Evolutionary conservation across 202 grass and related monocot species (phyloP), one percentile per base, ranked within the genome.

Genomic region (Schoenoplectus triqueter): DNA sequence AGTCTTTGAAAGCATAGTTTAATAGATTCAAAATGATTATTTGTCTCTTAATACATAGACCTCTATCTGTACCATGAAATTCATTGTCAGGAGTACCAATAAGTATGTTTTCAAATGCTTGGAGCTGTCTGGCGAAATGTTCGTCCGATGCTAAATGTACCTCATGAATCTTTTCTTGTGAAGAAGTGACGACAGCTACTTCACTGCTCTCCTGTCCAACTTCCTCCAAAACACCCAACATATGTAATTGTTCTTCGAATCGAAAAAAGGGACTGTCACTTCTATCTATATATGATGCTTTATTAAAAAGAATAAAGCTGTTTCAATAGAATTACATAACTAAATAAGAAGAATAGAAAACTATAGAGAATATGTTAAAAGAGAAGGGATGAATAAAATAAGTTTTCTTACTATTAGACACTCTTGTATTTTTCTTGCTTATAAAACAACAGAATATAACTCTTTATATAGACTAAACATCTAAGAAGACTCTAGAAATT

Each of bases 101-200:
- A 52, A 77, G 71, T 73, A 85, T 73, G 55, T 85, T 85, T 62
- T 85, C 83, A 45, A 51, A 74, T 22, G 67, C 83, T 65, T 85
- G 83, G 41, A 65, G 55, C 68, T 85, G 83, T 65, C 83, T 85
- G 4, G 83, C 83, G 41, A 85, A 85, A 85, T 50, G 45, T 21
- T 77, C 83, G 10, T 85, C 83, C 13, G 83, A 77, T 61, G 71
- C 22, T 77, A 85, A 47, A 61, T 85, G 69, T 5, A 61, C 49
- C 11, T 63, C 83, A 52, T 57, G 31, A 69, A 69, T 55, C 4
- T 57, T 83, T 39, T 68, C 81, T 17, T 69, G 81, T 1, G 81
- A 83, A 51, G 80, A 67, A 22, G 13, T 9, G 49, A 70, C 1
- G 10, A 82, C 10, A 14, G 5, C 20, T 54, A 70, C 22, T 44